phyloP scores from a whole-genome alignment of 495 filamentous ascomycete species.

The Annulohypoxylon bovei region DNA sequence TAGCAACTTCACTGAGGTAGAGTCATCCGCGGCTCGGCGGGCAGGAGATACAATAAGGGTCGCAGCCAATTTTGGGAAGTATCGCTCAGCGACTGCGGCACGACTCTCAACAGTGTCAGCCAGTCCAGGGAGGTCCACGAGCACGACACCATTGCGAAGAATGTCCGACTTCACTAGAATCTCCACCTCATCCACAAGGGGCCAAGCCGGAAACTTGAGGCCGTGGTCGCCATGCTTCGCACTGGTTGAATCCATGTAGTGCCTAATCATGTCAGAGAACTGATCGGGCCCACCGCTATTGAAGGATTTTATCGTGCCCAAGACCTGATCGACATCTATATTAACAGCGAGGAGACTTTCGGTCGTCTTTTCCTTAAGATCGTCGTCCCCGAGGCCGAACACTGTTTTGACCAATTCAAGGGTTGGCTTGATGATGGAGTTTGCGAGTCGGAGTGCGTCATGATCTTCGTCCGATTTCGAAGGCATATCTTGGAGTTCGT shows the following conservation, averaged over 20 bases:
- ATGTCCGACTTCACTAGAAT: constrained; percentile 3
- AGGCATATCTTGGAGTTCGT: background rate
- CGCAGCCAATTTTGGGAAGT: background rate
- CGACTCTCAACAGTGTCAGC: constrained; percentile 7
- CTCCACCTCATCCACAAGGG: background rate
- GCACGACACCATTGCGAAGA: background rate
- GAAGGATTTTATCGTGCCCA: background rate
- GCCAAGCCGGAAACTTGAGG: background rate
- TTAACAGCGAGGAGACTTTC: background rate
- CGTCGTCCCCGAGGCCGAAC: background rate
- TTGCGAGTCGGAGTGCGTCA: background rate
- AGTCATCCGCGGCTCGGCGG: background rate
- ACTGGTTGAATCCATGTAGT: background rate
- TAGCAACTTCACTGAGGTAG: background rate
- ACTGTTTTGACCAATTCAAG: background rate
- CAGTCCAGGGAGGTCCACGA: constrained; percentile 2
- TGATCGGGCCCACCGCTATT: background rate
- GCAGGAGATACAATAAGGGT: constrained; percentile 4
- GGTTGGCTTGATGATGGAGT: background rate
- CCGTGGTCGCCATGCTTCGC: background rate
- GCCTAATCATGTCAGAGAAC: background rate
- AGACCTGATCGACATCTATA: background rate
- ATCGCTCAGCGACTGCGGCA: constrained; percentile 3
- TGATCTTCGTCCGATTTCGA: background rate
- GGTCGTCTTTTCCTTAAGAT: background rate